A percentile compares a stretch with the other conserved stretches of the same genome.
phyloP scores from a whole-genome alignment of 306 rosid species.

The Ziziphus jujuba region DNA sequence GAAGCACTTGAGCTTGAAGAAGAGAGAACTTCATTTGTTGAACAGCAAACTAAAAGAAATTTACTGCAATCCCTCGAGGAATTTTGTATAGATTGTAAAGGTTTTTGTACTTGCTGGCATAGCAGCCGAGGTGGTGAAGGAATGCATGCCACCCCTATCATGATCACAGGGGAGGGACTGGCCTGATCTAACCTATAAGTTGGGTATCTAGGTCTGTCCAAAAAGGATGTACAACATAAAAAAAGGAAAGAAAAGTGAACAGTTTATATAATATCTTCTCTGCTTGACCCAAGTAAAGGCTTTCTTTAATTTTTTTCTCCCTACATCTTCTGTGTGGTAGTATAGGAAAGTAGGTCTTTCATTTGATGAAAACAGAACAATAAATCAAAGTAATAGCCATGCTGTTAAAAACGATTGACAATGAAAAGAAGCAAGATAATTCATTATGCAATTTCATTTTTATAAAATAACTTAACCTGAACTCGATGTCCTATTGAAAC shows the following conservation, averaged over 20 bases:
- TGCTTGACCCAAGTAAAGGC: too few species aligned
- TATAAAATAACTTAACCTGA: too few species aligned
- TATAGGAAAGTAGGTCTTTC: background rate
- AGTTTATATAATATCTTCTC: background rate
- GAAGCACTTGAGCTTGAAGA: too few species aligned
- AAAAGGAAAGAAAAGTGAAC: background rate
- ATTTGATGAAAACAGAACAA: background rate
- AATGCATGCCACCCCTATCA: too few species aligned
- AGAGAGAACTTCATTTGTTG: too few species aligned
- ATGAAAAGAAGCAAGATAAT: too few species aligned
- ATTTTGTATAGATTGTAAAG: conserved; percentile 62
- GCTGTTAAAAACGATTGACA: too few species aligned
- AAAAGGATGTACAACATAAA: background rate
- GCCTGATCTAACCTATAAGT: conserved; percentile 15
- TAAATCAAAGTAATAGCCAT: too few species aligned
- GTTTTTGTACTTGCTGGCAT: conserved; percentile 26
- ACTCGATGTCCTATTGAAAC: too few species aligned
- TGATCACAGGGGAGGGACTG: background rate
- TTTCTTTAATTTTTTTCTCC: too few species aligned
- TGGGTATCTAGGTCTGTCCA: background rate
- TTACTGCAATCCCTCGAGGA: conserved; percentile 20
- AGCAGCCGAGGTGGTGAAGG: conserved; percentile 10
- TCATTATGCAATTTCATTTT: too few species aligned
- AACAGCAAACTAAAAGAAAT: background rate
- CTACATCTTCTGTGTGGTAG: too few species aligned